Evolutionary conservation across 2,329 filamentous ascomycete genomes (phyloP), one percentile per base, ranked within the genome.

Genomic region (Helicocarpus griseus): DNA sequence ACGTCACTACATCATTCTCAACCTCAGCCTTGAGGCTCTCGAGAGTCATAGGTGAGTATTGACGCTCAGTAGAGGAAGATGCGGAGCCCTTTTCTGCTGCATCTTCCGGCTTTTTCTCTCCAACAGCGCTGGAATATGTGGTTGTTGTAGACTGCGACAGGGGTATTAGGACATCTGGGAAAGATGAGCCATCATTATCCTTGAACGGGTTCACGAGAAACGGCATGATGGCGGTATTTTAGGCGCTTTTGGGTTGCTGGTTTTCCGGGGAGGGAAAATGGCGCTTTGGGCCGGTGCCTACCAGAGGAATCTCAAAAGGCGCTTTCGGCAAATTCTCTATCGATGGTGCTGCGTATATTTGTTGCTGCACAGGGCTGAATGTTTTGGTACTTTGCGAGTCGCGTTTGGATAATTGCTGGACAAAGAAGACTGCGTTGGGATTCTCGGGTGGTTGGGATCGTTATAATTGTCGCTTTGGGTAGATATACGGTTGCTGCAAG

Each of bases 1-100:
- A 72, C 26, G 76, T 70, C 11, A 77, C 76, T 51, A 78, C 60
- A 52, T 83, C 81, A 4, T 77, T 76, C 55, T 80, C 77, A 49
- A 88, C 79, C 61, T 88, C 85, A 53, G 78, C 79, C 57, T 83
- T 77, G 54, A 91, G 69, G 4, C 78, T 78, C 57, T 88, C 85
- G 50, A 91, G 73, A 38, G 83, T 88, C 61, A 86, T 81, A 61
- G 54, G 74, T 53, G 73, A 66, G 43, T 70, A 61, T 65, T 73
- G 65, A 56, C 67, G 58, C 56, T 55, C 21, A 61, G 31, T 43
- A 28, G 39, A 31, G 3, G 50, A 45, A 14, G 63, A 63, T 19
- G 60, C 57, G 7, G 65, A 65, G 49, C 70, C 71, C 52, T 66
- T 73, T 41, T 72, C 70, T 38, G 67, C 58, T 39, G 62, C 55